Percentiles rank a stretch among this genome's conserved stretches.
These are phyloP conservation scores for Termitomyces bulborhizus DNA, from an alignment of 768 basidiomycete genomes.

Conservation along the genomic window DNA sequence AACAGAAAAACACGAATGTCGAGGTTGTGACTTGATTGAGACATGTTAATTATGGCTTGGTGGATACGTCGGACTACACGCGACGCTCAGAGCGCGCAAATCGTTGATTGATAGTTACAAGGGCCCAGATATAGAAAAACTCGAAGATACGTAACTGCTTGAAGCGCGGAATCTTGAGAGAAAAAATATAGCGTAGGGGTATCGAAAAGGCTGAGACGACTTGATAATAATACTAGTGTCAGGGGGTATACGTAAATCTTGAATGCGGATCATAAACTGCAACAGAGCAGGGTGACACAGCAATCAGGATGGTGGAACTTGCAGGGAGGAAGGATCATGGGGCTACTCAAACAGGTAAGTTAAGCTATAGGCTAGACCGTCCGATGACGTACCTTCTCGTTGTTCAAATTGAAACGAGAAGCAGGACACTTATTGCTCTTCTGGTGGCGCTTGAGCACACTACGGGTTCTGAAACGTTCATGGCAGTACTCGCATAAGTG, in stretches of 20 bases:
- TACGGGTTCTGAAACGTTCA: slow-evolving; percentile 15
- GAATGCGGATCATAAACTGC: background rate
- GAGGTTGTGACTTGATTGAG: no score
- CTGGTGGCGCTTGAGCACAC: slow-evolving; percentile 16
- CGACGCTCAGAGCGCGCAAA: no score
- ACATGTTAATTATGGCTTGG: no score
- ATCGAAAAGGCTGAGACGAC: background rate
- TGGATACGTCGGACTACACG: no score
- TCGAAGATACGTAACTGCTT: background rate
- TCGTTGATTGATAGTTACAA: background rate
- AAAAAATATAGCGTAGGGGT: background rate
- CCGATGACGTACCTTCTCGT: slow-evolving; percentile 1
- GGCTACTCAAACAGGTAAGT: background rate
- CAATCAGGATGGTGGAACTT: background rate
- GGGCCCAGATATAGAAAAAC: background rate
- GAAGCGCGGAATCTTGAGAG: background rate
- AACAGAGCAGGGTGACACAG: background rate
- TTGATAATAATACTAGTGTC: background rate
- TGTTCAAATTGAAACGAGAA: background rate
- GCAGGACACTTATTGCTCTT: slow-evolving; percentile 13
- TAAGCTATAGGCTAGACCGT: no score
- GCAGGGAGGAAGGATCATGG: background rate
- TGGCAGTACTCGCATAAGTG: slow-evolving; percentile 10
- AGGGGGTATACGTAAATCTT: background rate
- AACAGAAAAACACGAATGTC: no score